Conservation (phyloP, 305 asterid genomes). For the Fraxinus sp. region DNA sequence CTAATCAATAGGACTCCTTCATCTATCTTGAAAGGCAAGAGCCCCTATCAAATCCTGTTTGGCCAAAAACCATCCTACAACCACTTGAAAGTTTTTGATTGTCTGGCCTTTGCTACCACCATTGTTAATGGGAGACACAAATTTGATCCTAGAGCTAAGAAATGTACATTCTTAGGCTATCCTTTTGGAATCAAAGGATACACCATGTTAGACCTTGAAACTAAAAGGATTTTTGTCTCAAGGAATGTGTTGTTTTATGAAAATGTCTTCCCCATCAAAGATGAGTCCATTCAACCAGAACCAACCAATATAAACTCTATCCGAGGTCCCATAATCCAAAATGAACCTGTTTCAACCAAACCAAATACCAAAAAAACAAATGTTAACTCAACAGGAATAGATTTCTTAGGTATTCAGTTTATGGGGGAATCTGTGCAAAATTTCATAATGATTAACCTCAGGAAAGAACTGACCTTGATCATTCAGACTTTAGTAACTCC, state of each 20-base stretch:
- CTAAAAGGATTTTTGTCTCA: background rate
- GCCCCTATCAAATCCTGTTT: background rate
- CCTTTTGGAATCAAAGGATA: too few species aligned
- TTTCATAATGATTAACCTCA: background rate
- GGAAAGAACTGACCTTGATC: background rate
- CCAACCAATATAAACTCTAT: background rate
- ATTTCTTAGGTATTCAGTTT: too few species aligned
- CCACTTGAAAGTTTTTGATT: too few species aligned
- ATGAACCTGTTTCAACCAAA: background rate
- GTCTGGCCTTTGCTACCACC: background rate
- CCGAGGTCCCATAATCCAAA: background rate
- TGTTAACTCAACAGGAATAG: too few species aligned
- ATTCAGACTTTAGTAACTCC: too few species aligned
- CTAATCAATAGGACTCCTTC: background rate
- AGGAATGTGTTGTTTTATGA: background rate
- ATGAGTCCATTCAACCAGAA: background rate
- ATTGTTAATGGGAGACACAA: too few species aligned
- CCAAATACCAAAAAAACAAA: background rate
- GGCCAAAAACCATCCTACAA: background rate
- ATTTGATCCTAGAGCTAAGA: too few species aligned
- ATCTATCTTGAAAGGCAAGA: background rate
- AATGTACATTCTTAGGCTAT: too few species aligned
- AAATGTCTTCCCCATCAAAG: background rate
- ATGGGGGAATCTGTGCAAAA: too few species aligned
- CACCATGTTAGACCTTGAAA: too few species aligned